A percentile compares a stretch with the other conserved stretches of the same genome.
Evolutionary conservation across 2,329 filamentous ascomycete species (phyloP).

Genomic region (Penicillium sp.): DNA sequence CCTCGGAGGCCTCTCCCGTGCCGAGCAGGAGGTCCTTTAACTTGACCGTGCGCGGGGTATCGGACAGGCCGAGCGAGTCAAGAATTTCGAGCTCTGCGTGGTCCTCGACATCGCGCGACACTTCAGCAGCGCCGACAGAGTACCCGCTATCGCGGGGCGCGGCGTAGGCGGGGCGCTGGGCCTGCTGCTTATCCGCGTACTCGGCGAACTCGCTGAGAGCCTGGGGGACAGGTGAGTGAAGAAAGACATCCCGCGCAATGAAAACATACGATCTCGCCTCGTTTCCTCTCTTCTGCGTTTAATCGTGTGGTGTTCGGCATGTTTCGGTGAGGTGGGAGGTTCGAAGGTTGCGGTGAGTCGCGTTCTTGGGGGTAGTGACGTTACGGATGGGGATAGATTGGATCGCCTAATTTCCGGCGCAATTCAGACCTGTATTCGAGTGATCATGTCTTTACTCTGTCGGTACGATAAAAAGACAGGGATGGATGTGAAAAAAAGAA

Average conservation of each 20-base stretch:
- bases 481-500: neutral
- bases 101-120: constrained; percentile 54
- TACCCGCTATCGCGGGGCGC: constrained; percentile 44
- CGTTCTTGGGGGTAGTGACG: constrained; percentile 18
- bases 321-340: constrained; percentile 6
- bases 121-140: constrained; percentile 31
- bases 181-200: constrained; percentile 93
- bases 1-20: constrained; percentile 54
- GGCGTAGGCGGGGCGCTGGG: constrained; percentile 42
- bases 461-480: constrained; percentile 1
- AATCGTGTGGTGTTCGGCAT: constrained; percentile 54
- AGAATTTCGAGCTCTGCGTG: constrained; percentile 89
- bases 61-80: constrained; percentile 71
- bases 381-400: constrained; percentile 22
- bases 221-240: constrained; percentile 36
- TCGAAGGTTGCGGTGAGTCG: constrained; percentile 7
- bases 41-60: constrained; percentile 62
- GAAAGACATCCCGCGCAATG: neutral
- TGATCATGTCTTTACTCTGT: constrained; percentile 38
- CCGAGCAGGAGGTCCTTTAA: constrained; percentile 73
- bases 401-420: constrained; percentile 35
- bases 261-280: constrained; percentile 73
- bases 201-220: constrained; percentile 96
- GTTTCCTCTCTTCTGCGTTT: constrained; percentile 74
- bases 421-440: constrained; percentile 44